These are phyloP conservation scores for Hanseniaspora lachancei DNA, from an alignment of 805 yeast species.

Conservation along the genomic window DNA sequence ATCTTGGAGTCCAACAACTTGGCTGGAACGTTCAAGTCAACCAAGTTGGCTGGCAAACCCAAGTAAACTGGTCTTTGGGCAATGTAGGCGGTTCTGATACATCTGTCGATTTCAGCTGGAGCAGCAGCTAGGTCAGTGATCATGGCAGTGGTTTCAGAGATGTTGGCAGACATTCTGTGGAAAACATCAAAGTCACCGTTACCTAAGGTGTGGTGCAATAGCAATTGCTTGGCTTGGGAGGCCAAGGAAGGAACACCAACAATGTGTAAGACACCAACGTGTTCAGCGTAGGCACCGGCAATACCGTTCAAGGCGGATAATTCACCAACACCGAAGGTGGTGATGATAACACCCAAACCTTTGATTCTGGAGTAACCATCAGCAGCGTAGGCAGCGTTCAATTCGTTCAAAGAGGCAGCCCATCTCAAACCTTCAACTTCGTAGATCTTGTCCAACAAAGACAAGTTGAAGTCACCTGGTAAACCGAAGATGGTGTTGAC, in stretches of 20 bases:
- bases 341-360: constrained; percentile 58
- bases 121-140: constrained; percentile 53
- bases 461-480: constrained; percentile 71
- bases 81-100: constrained; percentile 57
- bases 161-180: constrained; percentile 63
- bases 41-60: constrained; percentile 72
- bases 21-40: constrained; percentile 50
- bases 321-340: constrained; percentile 89
- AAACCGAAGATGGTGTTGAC: constrained; percentile 64
- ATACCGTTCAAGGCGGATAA: constrained; percentile 71
- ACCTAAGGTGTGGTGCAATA: constrained; percentile 74
- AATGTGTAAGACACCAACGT: constrained; percentile 70
- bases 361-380: constrained; percentile 80
- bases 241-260: constrained; percentile 76
- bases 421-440: constrained; percentile 66
- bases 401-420: constrained; percentile 86
- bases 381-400: constrained; percentile 72
- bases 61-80: constrained; percentile 71
- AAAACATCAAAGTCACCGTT: constrained; percentile 71
- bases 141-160: constrained; percentile 53
- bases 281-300: constrained; percentile 83
- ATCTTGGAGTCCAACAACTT: constrained; percentile 48
- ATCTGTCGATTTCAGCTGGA: constrained; percentile 57
- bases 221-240: constrained; percentile 57
- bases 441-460: constrained; percentile 57